These are phyloP conservation scores for Phaeosphaeria sp. DNA, from an alignment of 2,329 filamentous ascomycete genomes.

Conservation along the genomic window DNA sequence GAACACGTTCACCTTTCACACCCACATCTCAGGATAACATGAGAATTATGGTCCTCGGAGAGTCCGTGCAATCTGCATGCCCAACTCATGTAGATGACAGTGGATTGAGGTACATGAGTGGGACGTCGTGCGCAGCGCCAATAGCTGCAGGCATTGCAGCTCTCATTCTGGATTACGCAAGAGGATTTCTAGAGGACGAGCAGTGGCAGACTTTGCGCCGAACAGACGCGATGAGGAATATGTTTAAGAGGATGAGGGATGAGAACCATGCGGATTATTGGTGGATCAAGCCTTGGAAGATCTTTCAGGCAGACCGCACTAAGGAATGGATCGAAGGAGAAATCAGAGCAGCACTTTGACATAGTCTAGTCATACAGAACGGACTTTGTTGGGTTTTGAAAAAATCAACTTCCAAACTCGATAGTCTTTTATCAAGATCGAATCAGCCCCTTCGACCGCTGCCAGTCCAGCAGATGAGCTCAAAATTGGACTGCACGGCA, in stretches of 20 bases:
- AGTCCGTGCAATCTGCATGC: constrained; percentile 1
- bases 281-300: constrained; percentile 6
- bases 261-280: background rate
- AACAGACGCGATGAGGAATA: background rate
- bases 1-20: background rate
- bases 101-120: background rate
- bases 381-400: background rate
- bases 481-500: too few relatives aligned
- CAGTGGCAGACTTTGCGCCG: constrained; percentile 3
- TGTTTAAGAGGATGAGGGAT: constrained; percentile 2
- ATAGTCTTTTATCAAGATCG: too few relatives aligned
- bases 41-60: constrained; percentile 2
- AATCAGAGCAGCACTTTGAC: background rate
- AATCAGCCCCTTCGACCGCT: too few relatives aligned
- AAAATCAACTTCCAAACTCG: too few relatives aligned
- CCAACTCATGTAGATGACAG: background rate
- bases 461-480: too few relatives aligned
- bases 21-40: constrained; percentile 1
- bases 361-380: too few relatives aligned
- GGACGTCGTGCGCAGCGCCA: constrained; percentile 2
- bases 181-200: background rate
- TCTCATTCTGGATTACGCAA: constrained; percentile 4
- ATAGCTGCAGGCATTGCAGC: background rate
- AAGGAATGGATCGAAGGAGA: constrained; percentile 6
- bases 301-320: background rate